phyloP scores from a whole-genome alignment of 2,329 filamentous ascomycete genomes.

The Septoria linicola region DNA sequence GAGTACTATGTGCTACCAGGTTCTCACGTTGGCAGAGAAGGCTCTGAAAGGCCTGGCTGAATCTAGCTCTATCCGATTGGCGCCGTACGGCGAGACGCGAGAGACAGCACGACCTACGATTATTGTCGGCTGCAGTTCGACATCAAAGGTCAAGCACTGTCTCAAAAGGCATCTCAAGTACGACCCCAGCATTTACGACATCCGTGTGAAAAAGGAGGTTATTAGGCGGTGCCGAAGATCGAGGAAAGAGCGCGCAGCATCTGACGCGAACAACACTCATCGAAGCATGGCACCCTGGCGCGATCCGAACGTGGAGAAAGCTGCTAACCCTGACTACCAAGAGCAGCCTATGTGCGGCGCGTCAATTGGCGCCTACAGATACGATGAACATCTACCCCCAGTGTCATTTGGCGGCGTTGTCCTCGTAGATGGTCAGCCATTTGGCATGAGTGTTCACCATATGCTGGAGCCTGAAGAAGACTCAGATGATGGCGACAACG shows the following conservation, averaged over 20 bases:
- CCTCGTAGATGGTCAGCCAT: slow-evolving; percentile 77
- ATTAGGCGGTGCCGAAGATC: slow-evolving; percentile 24
- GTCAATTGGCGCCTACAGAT: slow-evolving; percentile 87
- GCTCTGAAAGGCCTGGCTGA: slow-evolving; percentile 73
- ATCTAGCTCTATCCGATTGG: slow-evolving; percentile 74
- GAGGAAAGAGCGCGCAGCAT: slow-evolving; percentile 39
- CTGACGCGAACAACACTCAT: slow-evolving; percentile 21
- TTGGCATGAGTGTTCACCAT: slow-evolving; percentile 95
- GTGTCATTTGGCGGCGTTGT: slow-evolving; percentile 89
- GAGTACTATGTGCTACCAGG: slow-evolving; percentile 66
- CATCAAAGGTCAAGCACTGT: slow-evolving; percentile 68
- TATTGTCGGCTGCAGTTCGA: slow-evolving; percentile 73
- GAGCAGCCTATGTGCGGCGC: slow-evolving; percentile 77
- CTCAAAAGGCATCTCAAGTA: slow-evolving; percentile 70
- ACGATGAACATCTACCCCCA: slow-evolving; percentile 80
- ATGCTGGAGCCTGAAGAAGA: slow-evolving; percentile 73
- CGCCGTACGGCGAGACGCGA: slow-evolving; percentile 69
- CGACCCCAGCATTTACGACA: slow-evolving; percentile 61
- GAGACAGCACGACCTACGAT: slow-evolving; percentile 69
- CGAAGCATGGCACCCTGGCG: slow-evolving; percentile 32
- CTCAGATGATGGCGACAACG: slow-evolving; percentile 49
- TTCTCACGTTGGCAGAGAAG: slow-evolving; percentile 67
- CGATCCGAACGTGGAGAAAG: slow-evolving; percentile 33
- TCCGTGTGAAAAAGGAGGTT: slow-evolving; percentile 66
- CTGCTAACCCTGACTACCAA: slow-evolving; percentile 74